phyloP scores from a whole-genome alignment of 495 filamentous ascomycete genomes.

The Aspergillus hancockii region DNA sequence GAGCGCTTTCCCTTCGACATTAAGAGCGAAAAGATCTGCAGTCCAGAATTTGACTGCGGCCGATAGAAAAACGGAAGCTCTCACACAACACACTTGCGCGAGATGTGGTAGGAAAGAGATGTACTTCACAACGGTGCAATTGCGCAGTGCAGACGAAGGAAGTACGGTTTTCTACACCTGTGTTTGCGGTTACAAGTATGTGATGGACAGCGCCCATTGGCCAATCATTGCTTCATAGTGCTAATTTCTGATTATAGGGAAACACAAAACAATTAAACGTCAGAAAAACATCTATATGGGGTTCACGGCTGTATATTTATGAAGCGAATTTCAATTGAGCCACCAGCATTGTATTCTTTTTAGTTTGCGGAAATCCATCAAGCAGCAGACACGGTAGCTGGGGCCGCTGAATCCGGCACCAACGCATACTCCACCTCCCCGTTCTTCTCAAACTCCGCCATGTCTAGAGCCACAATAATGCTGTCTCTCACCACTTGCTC shows the following conservation, averaged over 20 bases:
- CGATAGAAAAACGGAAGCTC: constrained; percentile 75
- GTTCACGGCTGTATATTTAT: constrained; percentile 25
- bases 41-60: constrained; percentile 79
- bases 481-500: constrained; percentile 95
- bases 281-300: constrained; percentile 17
- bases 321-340: constrained; percentile 24
- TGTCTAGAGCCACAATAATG: constrained; percentile 91
- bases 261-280: constrained; percentile 42
- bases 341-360: constrained; percentile 26
- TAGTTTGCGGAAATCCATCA: constrained; percentile 29
- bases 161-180: constrained; percentile 87
- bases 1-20: constrained; percentile 80
- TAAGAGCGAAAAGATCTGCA: constrained; percentile 81
- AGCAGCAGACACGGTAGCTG: constrained; percentile 37
- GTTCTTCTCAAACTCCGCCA: constrained; percentile 95
- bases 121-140: constrained; percentile 79
- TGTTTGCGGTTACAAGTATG: constrained; percentile 82
- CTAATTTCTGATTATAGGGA: constrained; percentile 36
- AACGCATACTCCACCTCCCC: constrained; percentile 88
- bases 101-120: constrained; percentile 83
- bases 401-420: constrained; percentile 60
- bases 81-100: constrained; percentile 69
- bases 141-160: constrained; percentile 93
- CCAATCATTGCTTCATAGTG: constrained; percentile 9
- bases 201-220: constrained; percentile 5